These are phyloP conservation scores for Colletotrichum godetiae DNA, from an alignment of 2,329 filamentous ascomycete genomes.

Conservation along the genomic window DNA sequence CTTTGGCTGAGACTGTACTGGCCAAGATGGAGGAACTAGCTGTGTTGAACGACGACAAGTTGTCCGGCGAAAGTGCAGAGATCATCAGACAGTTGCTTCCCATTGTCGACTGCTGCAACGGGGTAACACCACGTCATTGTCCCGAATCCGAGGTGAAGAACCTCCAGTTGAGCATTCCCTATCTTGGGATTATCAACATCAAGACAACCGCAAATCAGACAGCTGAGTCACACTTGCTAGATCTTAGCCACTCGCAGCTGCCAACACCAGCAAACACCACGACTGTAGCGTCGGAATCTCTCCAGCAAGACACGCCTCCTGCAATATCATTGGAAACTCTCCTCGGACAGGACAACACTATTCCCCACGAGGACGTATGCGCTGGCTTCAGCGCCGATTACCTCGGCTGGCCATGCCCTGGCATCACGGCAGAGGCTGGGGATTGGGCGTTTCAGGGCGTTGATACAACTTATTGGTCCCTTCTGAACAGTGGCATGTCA, in stretches of 20 bases:
- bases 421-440: slow-evolving; percentile 46
- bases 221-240: not conserved
- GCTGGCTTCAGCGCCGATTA: slow-evolving; percentile 38
- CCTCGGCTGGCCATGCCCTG: slow-evolving; percentile 35
- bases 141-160: slow-evolving; percentile 34
- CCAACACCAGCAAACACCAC: slow-evolving; percentile 27
- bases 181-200: slow-evolving; percentile 60
- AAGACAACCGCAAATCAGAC: slow-evolving; percentile 31
- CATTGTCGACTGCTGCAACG: slow-evolving; percentile 46
- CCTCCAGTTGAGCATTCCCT: slow-evolving; percentile 57
- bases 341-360: not conserved
- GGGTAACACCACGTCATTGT: not conserved
- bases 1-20: slow-evolving; percentile 46
- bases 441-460: slow-evolving; percentile 55
- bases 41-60: slow-evolving; percentile 50
- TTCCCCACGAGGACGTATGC: slow-evolving; percentile 18
- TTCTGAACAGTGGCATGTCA: slow-evolving; percentile 42
- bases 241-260: slow-evolving; percentile 26
- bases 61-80: slow-evolving; percentile 54
- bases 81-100: slow-evolving; percentile 57
- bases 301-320: slow-evolving; percentile 5
- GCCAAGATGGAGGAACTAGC: slow-evolving; percentile 53
- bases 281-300: slow-evolving; percentile 17
- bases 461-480: slow-evolving; percentile 50
- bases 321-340: slow-evolving; percentile 25